Conservation (phyloP, 352 stramenopile genomes). For the Phytopythium montanum region DNA sequence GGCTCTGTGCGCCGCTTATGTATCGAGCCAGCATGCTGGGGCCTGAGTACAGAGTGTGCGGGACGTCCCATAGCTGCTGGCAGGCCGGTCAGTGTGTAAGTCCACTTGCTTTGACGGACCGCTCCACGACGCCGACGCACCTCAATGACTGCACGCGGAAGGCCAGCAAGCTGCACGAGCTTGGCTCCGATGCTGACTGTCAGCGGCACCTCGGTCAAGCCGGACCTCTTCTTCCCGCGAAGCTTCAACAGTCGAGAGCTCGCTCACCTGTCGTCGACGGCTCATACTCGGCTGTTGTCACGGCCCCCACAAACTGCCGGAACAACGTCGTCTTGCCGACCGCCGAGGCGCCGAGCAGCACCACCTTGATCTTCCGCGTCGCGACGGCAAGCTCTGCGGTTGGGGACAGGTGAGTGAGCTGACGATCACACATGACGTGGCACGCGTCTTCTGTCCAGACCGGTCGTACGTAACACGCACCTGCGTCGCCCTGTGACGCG, state of each 20-base stretch:
- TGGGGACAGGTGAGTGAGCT: background rate
- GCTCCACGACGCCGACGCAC: constrained; percentile 11
- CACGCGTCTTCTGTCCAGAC: background rate
- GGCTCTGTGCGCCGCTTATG: constrained; percentile 20
- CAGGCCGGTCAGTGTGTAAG: background rate
- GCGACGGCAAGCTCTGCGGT: background rate
- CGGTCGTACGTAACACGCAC: background rate
- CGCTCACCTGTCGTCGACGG: constrained; percentile 34
- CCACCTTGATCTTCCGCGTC: constrained; percentile 37
- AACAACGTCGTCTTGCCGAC: constrained; percentile 62
- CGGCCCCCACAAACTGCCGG: constrained; percentile 34
- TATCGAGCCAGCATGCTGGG: constrained; percentile 45
- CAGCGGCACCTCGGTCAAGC: background rate
- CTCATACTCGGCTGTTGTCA: constrained; percentile 14
- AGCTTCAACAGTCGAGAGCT: background rate
- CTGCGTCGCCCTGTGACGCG: background rate
- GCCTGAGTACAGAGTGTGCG: constrained; percentile 41
- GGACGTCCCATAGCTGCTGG: constrained; percentile 55
- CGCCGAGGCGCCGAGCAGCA: constrained; percentile 31
- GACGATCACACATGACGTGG: background rate
- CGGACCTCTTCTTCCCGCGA: background rate
- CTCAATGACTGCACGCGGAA: constrained; percentile 36
- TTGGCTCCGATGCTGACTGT: constrained; percentile 51
- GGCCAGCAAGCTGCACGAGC: constrained; percentile 37
- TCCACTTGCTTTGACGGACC: background rate